Base-by-base conservation (phyloP, 192 early-diverging fungal species). In the Mortierella antarctica region DNA sequence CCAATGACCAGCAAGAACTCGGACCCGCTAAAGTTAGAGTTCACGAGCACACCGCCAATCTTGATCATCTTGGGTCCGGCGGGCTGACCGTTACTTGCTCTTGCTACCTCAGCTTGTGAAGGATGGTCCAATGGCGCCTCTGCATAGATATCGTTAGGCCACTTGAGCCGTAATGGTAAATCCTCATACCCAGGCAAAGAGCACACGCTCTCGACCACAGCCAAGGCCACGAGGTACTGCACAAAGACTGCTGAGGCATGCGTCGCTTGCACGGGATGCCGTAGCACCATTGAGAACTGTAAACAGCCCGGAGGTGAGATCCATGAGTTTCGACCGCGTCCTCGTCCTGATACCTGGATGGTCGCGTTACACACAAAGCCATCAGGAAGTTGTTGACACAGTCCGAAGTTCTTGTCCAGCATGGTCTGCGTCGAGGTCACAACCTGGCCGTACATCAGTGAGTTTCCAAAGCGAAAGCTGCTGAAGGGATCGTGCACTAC, bases 91-190 rank as follows among this genome's bases (percentile, higher is more conserved):
- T 18, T 13, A 47, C 70, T 17, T 74, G 82, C 21, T 83, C 21
- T 23, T 64, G 17, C 47, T 20, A 9, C 56, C 52, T 71, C 75
- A 41, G 82, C 83, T 21, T 77, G 74, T 53, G 14, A 7, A 15
- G 46, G 17, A 21, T 68, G 53, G 39, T 72, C 64, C 66, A 23
- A 70, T 45, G 52, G 87, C 13, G 76, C 71, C 71, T 89, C 78
- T 1, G 88, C 94, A 82, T 99, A 99, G 20, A 99, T 88, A 73
- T 99, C 98, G 72, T 99, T 99, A 53, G 98, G 98, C 98, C 98
- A 99, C 83, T 99, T 99, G 55, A 99, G 82, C 44, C 89, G 88
- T 63, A 99, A 75, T 0, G 95, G 94, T 14, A 98, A 69, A 17
- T 91, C 79, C 71, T 93, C 93, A 77, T 95, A 96, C 7, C 93